phyloP scores from a whole-genome alignment of 1,284 basidiomycete genomes.

The Cutaneotrichosporon cyanovorans region DNA sequence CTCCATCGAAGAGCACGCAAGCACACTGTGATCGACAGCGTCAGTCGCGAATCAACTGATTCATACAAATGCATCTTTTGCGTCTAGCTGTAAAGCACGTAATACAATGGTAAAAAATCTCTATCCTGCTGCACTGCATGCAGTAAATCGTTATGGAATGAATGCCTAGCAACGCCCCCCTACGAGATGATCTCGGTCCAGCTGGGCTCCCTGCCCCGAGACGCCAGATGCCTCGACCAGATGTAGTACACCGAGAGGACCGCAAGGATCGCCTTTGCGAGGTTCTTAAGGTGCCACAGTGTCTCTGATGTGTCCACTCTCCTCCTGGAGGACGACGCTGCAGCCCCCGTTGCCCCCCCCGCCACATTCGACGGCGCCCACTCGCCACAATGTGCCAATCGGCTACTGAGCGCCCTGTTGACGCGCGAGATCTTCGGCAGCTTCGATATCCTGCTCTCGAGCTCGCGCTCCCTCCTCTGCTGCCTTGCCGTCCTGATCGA shows the following conservation, averaged over 20 bases:
- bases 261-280: constrained; percentile 12
- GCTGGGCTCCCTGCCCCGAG: constrained; percentile 4
- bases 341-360: neutral
- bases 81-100: neutral
- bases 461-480: too few relatives aligned
- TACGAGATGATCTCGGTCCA: constrained; percentile 13
- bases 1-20: too few relatives aligned
- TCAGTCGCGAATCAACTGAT: neutral
- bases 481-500: constrained; percentile 27
- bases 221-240: constrained; percentile 13
- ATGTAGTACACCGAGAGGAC: constrained; percentile 8
- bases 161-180: too few relatives aligned
- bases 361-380: neutral
- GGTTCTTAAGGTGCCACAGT: constrained; percentile 15
- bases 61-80: constrained; percentile 1
- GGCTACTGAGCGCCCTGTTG: constrained; percentile 20
- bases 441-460: neutral
- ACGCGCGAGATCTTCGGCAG: constrained; percentile 17
- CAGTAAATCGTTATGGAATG: too few relatives aligned
- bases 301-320: constrained; percentile 7
- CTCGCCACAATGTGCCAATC: constrained; percentile 15
- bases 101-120: too few relatives aligned
- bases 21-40: too few relatives aligned
- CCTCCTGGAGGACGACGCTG: neutral
- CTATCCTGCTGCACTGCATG: too few relatives aligned